Evolutionary conservation across 306 rosid genomes (phyloP).

Genomic region (Dryas drummondii): DNA sequence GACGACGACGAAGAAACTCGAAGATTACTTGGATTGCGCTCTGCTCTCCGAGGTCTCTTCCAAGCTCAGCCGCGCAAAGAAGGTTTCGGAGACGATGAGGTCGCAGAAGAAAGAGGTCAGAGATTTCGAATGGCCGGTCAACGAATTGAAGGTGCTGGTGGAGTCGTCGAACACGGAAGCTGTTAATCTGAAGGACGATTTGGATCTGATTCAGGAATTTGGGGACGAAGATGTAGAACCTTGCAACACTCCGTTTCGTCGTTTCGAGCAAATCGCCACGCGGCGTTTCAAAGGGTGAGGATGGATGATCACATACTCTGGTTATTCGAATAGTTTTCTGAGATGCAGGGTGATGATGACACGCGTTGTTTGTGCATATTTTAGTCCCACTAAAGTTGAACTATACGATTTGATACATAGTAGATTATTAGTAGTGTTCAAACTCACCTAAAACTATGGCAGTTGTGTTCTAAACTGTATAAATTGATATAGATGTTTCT

Average conservation of each 20-base stretch:
- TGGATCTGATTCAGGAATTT: slow-evolving; percentile 8
- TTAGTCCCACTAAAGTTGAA: too few species aligned
- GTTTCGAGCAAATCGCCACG: slow-evolving; percentile 12
- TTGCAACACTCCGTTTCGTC: slow-evolving; percentile 22
- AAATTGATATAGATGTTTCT: too few species aligned
- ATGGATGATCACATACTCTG: background rate
- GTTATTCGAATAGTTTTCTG: background rate
- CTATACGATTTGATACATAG: too few species aligned
- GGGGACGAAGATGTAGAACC: slow-evolving; percentile 11
- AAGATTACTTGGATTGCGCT: slow-evolving; percentile 35
- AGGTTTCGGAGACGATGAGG: slow-evolving; percentile 12
- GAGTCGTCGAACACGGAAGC: slow-evolving; percentile 6
- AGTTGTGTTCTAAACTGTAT: too few species aligned
- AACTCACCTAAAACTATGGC: too few species aligned
- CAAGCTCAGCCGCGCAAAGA: slow-evolving; percentile 16
- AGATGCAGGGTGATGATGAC: background rate
- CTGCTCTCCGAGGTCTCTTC: slow-evolving; percentile 30
- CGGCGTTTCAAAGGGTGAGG: slow-evolving; percentile 9
- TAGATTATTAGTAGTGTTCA: too few species aligned
- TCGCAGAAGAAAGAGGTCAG: slow-evolving; percentile 5
- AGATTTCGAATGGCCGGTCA: slow-evolving; percentile 36
- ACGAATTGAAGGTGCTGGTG: slow-evolving; percentile 28
- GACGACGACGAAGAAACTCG: slow-evolving; percentile 20
- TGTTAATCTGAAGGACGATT: slow-evolving; percentile 20
- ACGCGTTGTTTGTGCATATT: background rate